Percentiles rank a stretch among this genome's conserved stretches.
These are phyloP conservation scores for Fragaria vesca DNA, from an alignment of 306 rosid species.

Conservation along the genomic window DNA sequence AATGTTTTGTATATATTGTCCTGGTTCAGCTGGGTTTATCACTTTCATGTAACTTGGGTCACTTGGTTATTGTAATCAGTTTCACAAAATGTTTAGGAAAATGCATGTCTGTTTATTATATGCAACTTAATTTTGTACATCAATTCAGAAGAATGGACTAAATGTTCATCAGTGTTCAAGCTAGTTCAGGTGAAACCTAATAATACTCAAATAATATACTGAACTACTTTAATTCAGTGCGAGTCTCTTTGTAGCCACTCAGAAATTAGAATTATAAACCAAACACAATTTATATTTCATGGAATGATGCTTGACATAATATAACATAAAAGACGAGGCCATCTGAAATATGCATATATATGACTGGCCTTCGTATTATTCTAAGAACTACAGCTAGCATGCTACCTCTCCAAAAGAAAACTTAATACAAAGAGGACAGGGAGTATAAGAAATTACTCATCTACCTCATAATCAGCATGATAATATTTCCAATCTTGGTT, in stretches of 20 bases:
- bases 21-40: background rate
- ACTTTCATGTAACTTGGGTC: too few relatives aligned
- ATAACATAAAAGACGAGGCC: background rate
- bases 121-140: background rate
- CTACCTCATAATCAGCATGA: background rate
- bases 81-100: background rate
- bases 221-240: background rate
- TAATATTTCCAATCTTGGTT: background rate
- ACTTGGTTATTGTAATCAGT: background rate
- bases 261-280: background rate
- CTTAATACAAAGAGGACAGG: background rate
- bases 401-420: background rate
- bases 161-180: background rate
- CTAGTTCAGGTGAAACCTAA: background rate
- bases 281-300: background rate
- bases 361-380: constrained; percentile 1
- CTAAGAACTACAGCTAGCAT: background rate
- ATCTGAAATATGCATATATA: background rate
- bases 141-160: background rate
- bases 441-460: background rate
- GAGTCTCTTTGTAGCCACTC: background rate
- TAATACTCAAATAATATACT: too few relatives aligned
- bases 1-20: background rate
- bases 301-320: background rate
- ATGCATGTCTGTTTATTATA: background rate